phyloP scores from a whole-genome alignment of 345 rosid genomes.

The Erysimum cheiranthoides region DNA sequence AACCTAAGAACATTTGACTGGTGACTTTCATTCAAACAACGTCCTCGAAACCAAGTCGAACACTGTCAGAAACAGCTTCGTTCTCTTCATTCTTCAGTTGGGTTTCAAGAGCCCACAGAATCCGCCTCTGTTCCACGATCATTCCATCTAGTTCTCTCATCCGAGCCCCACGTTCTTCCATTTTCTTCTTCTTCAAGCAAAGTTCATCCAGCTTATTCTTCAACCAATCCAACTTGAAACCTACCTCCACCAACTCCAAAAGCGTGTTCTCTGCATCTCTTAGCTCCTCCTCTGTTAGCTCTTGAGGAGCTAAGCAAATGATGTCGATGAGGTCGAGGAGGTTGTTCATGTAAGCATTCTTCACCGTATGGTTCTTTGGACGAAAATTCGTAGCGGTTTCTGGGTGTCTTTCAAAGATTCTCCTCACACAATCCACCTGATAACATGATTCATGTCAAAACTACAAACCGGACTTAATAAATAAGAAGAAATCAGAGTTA shows the following conservation, averaged over 20 bases:
- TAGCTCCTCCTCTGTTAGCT: conserved; percentile 41
- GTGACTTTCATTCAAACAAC: conserved; percentile 36
- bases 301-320: conserved; percentile 42
- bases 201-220: conserved; percentile 39
- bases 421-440: conserved; percentile 41
- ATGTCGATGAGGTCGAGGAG: conserved; percentile 42
- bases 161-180: conserved; percentile 37
- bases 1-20: conserved; percentile 4
- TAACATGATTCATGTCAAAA: conserved; percentile 12
- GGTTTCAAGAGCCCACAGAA: conserved; percentile 34
- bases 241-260: conserved; percentile 38
- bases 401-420: conserved; percentile 46
- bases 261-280: conserved; percentile 32
- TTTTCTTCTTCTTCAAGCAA: conserved; percentile 42
- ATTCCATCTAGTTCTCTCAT: conserved; percentile 42
- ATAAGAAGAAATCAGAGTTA: neutral
- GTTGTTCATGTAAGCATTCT: conserved; percentile 41
- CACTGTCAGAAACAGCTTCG: conserved; percentile 38
- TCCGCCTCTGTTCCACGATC: conserved; percentile 33
- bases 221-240: conserved; percentile 46
- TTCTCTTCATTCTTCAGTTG: conserved; percentile 42
- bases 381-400: conserved; percentile 36
- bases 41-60: conserved; percentile 43
- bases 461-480: neutral
- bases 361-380: conserved; percentile 38